Percentiles rank a stretch among this genome's conserved stretches.
These are phyloP conservation scores for Ceratocystis ficicola DNA, from an alignment of 2,329 filamentous ascomycete species.

Conservation along the genomic window DNA sequence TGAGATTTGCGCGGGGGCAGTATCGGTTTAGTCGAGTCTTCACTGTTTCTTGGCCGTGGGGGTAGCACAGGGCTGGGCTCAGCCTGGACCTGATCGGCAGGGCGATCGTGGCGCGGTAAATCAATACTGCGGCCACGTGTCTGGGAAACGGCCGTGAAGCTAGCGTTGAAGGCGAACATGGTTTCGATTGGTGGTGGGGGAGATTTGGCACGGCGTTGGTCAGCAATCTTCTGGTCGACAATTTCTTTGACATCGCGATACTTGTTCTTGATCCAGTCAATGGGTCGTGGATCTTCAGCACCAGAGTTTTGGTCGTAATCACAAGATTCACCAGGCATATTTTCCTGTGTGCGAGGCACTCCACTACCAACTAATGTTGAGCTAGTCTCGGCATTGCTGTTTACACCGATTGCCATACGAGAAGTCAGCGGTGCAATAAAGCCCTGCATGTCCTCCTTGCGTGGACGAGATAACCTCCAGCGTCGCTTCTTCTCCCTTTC, in stretches of 20 bases:
- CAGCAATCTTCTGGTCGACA: constrained; percentile 41
- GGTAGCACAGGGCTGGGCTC: constrained; percentile 9
- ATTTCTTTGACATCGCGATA: constrained; percentile 48
- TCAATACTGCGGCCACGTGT: constrained; percentile 27
- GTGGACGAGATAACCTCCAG: constrained; percentile 56
- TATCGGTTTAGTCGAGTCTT: constrained; percentile 11
- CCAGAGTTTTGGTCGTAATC: constrained; percentile 28
- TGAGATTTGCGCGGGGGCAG: constrained; percentile 6
- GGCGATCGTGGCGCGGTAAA: constrained; percentile 31
- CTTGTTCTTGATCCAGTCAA: constrained; percentile 49
- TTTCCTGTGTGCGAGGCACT: constrained; percentile 37
- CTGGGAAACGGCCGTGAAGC: constrained; percentile 28
- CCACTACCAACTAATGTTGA: constrained; percentile 56
- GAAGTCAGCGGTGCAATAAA: constrained; percentile 28
- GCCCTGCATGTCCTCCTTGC: constrained; percentile 41
- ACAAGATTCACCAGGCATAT: constrained; percentile 40
- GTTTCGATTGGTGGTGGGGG: constrained; percentile 31
- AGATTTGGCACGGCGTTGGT: constrained; percentile 45
- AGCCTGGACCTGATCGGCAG: not conserved
- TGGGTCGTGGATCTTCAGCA: constrained; percentile 34
- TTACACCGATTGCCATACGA: constrained; percentile 43
- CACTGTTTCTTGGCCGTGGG: not conserved
- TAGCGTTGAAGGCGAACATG: constrained; percentile 16
- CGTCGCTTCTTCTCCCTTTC: constrained; percentile 56
- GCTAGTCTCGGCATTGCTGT: constrained; percentile 52